Evolutionary conservation across 257 asterid species (phyloP), one percentile per base, ranked within the genome.

Genomic region (Fraxinus quadrangulata): DNA sequence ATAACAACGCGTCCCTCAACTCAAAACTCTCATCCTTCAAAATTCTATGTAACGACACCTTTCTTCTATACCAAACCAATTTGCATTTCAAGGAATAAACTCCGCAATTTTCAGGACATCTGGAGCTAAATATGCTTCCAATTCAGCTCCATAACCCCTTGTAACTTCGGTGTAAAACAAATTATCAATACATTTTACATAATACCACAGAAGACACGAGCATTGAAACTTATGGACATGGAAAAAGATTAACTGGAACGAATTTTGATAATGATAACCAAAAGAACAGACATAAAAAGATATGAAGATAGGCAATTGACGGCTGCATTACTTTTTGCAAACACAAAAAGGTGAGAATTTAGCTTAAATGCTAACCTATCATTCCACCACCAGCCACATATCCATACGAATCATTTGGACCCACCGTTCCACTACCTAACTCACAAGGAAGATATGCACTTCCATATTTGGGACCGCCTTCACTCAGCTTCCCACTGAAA

Each of bases 371-470:
- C 84, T 76, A 73, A 92, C 97, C 97, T 79, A 94, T 90, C 84
- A 94, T 88, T 74, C 98, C 98, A 54, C 98, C 98, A 80, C 98
- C 98, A 84, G 94, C 86, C 75, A 91, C 87, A 81, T 81, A 91
- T 79, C 90, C 97, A 76, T 88, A 86, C 68, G 97, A 89, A 34
- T 83, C 85, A 85, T 87, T 86, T 79, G 91, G 91, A 80, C 90
- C 92, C 80, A 83, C 86, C 28, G 94, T 90, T 76, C 98, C 98
- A 79, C 98, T 94, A 82, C 98, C 98, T 81, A 94, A 81, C 80
- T 94, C 98, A 80, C 98, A 94, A 77, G 98, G 98, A 83, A 94
- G 96, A 83, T 89, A 96, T 66, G 97, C 94, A 37, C 89, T 90
- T 76, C 98, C 97, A 84, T 94, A 94, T 83, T 77, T 86, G 80